phyloP scores from a whole-genome alignment of 2,329 filamentous ascomycete genomes.

The Albophoma yamanashiensis region DNA sequence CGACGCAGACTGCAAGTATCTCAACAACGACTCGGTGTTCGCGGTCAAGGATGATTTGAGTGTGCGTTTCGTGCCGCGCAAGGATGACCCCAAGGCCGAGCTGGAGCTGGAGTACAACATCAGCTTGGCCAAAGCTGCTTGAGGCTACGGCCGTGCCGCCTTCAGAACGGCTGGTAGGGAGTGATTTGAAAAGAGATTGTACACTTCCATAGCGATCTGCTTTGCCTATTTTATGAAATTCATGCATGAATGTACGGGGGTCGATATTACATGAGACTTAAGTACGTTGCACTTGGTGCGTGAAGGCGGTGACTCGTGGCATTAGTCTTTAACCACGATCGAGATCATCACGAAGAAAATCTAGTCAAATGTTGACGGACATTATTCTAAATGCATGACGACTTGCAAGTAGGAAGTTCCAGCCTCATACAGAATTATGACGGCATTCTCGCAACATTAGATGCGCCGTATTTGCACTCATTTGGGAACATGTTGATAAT shows the following conservation, averaged over 20 bases:
- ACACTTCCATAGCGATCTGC: background rate
- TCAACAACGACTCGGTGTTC: slow-evolving; percentile 41
- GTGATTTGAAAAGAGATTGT: background rate
- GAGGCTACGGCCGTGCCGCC: background rate
- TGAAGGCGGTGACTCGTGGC: background rate
- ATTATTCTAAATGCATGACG: background rate
- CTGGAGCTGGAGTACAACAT: slow-evolving; percentile 55
- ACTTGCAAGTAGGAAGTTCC: background rate
- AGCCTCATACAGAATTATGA: background rate
- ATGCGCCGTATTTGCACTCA: background rate
- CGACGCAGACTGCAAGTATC: slow-evolving; percentile 52
- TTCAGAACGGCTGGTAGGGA: too few relatives aligned
- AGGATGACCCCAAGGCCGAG: slow-evolving; percentile 32
- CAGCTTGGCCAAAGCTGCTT: slow-evolving; percentile 21
- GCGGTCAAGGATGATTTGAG: slow-evolving; percentile 41
- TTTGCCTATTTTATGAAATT: background rate
- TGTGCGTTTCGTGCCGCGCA: slow-evolving; percentile 27
- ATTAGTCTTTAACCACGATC: background rate
- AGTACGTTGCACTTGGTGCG: background rate
- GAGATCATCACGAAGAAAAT: background rate
- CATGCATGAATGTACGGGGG: background rate
- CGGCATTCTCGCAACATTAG: too few relatives aligned
- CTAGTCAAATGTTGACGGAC: background rate
- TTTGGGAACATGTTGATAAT: background rate
- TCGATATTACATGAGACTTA: background rate